Percentiles rank a stretch among this genome's conserved stretches.
Evolutionary conservation across 2,329 filamentous ascomycete species (phyloP).

Genomic region (Pyricularia pennisetigena): DNA sequence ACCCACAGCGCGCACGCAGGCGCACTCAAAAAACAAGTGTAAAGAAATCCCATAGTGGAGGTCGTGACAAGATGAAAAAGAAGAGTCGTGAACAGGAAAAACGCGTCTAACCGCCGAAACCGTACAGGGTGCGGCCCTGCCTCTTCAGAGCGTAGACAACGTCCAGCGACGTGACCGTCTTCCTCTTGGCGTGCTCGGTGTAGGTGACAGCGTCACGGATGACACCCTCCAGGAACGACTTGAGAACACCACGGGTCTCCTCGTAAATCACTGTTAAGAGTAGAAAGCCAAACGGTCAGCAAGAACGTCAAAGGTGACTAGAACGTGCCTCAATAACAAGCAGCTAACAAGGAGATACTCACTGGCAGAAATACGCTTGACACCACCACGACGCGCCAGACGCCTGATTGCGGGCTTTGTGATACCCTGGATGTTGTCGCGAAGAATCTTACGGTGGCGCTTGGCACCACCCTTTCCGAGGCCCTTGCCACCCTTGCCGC

Average conservation of each 20-base stretch:
- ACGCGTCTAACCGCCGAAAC: conserved; percentile 69
- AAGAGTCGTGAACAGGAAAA: conserved; percentile 1
- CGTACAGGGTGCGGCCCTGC: conserved; percentile 71
- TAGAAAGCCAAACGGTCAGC: background rate
- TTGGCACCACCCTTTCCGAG: conserved; percentile 98
- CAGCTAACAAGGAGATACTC: conserved; percentile 24
- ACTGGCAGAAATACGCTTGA: conserved; percentile 99
- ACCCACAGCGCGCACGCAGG: background rate
- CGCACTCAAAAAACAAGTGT: background rate
- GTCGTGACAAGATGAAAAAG: background rate
- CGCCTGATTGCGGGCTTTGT: conserved; percentile 97
- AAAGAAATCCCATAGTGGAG: background rate
- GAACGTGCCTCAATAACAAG: background rate
- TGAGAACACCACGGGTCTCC: conserved; percentile 67
- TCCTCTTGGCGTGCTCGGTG: conserved; percentile 73
- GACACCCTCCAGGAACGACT: conserved; percentile 69
- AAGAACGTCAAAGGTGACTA: background rate
- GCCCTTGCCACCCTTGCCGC: conserved; percentile 93
- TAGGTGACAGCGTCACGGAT: conserved; percentile 71
- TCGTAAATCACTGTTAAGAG: conserved; percentile 57
- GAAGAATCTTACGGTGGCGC: conserved; percentile 98
- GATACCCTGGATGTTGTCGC: conserved; percentile 99
- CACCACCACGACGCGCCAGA: conserved; percentile 98
- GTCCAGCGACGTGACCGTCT: conserved; percentile 64
- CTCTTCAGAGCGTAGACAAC: conserved; percentile 60